Evolutionary conservation across 305 asterid genomes (phyloP).

Genomic region (Withania somnifera): DNA sequence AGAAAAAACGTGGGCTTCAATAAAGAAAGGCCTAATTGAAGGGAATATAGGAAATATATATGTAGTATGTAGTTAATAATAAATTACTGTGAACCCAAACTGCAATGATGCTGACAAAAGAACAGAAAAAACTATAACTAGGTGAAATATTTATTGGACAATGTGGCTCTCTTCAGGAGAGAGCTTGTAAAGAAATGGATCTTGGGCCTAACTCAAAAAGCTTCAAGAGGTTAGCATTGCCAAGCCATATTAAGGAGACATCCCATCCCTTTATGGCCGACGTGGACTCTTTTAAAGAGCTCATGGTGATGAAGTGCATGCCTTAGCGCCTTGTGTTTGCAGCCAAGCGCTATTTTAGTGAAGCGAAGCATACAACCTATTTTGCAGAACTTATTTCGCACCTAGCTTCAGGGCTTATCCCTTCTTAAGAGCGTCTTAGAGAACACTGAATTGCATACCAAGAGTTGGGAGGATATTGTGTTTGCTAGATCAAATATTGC

Average conservation of each 20-base stretch:
- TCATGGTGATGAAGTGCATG: background rate
- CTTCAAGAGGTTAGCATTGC: background rate
- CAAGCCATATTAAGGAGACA: background rate
- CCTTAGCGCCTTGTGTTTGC: background rate
- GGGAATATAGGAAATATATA: background rate
- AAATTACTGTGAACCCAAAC: background rate
- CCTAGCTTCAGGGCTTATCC: background rate
- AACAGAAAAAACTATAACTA: background rate
- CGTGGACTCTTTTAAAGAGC: background rate
- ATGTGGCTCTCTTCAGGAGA: background rate
- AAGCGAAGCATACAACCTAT: background rate
- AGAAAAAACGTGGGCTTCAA: background rate
- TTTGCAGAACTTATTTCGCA: background rate
- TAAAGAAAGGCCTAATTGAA: background rate
- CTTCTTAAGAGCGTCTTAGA: background rate
- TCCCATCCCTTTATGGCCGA: background rate
- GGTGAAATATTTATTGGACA: background rate
- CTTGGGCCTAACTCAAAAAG: background rate
- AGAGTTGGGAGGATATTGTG: background rate
- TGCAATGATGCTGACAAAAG: background rate
- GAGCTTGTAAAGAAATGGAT: background rate
- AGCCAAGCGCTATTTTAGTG: background rate
- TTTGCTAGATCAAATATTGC: background rate
- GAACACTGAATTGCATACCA: background rate
- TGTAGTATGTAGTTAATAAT: background rate